phyloP scores from a whole-genome alignment of 495 filamentous ascomycete genomes.

The Penicillium crystallinum region DNA sequence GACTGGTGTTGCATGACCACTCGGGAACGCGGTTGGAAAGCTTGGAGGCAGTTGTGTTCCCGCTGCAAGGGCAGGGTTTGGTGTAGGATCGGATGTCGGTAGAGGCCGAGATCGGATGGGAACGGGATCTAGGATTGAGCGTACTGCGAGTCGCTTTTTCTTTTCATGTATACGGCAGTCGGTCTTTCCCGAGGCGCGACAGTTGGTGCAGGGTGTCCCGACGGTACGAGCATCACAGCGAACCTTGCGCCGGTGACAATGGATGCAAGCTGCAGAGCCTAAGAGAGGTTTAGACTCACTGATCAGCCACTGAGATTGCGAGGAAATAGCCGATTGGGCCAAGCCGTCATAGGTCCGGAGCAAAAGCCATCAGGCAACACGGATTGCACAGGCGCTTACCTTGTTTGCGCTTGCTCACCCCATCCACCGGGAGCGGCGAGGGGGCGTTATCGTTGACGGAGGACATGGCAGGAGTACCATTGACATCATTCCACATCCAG shows the following conservation, averaged over 20 bases:
- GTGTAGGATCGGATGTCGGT: constrained; percentile 22
- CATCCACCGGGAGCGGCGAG: constrained; percentile 27
- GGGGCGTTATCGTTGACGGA: constrained; percentile 29
- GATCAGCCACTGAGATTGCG: constrained; percentile 7
- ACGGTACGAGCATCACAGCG: constrained; percentile 45
- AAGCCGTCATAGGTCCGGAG: background rate
- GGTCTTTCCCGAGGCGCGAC: constrained; percentile 39
- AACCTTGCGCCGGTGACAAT: constrained; percentile 47
- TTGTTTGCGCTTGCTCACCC: constrained; percentile 33
- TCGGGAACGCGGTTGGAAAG: constrained; percentile 29
- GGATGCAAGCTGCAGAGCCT: constrained; percentile 43
- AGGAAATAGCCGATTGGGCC: background rate
- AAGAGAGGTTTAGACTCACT: constrained; percentile 17
- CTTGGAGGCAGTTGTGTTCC: constrained; percentile 21
- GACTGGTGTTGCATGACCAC: constrained; percentile 17
- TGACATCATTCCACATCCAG: constrained; percentile 26
- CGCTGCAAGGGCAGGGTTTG: constrained; percentile 20
- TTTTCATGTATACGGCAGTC: constrained; percentile 48
- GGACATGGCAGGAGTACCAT: constrained; percentile 30
- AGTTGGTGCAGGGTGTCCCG: constrained; percentile 44
- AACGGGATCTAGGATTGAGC: constrained; percentile 45
- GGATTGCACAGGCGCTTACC: constrained; percentile 18
- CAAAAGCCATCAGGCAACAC: background rate
- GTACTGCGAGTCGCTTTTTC: constrained; percentile 42
- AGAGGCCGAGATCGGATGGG: constrained; percentile 45